Evolutionary conservation across 306 rosid genomes (phyloP).

Genomic region (Ammopiptanthus mongolicus): DNA sequence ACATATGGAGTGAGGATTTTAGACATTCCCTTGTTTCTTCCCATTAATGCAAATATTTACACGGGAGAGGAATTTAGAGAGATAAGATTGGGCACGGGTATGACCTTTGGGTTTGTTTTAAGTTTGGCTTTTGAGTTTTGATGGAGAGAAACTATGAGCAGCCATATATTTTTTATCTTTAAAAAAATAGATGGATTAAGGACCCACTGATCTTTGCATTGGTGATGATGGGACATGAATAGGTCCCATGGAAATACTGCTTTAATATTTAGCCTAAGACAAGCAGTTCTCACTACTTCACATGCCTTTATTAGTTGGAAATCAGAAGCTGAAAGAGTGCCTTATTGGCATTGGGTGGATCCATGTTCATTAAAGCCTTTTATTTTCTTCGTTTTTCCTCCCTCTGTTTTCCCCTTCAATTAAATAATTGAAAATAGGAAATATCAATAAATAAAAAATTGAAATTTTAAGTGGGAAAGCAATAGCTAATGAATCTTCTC

Average conservation of each 20-base stretch:
- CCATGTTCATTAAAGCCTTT: constrained; percentile 35
- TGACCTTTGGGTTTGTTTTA: neutral
- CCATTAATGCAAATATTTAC: neutral
- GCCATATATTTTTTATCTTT: neutral
- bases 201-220: constrained; percentile 23
- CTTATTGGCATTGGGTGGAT: constrained; percentile 57
- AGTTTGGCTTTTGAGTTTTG: constrained; percentile 8
- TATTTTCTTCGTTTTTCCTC: neutral
- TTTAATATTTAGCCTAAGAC: constrained; percentile 44
- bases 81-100: neutral
- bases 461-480: neutral
- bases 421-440: neutral
- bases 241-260: constrained; percentile 25
- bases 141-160: constrained; percentile 29
- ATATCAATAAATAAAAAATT: neutral
- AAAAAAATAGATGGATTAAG: neutral
- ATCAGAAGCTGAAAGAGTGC: constrained; percentile 45
- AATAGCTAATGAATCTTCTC: constrained; percentile 42
- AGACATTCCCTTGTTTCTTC: no score
- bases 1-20: no score
- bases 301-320: constrained; percentile 56
- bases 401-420: neutral
- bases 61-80: neutral
- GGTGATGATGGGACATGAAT: constrained; percentile 39
- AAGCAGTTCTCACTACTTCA: constrained; percentile 42